A percentile compares a stretch with the other conserved stretches of the same genome.
Conservation (phyloP, 345 rosid species). For the Eucalyptus tenuipes region DNA sequence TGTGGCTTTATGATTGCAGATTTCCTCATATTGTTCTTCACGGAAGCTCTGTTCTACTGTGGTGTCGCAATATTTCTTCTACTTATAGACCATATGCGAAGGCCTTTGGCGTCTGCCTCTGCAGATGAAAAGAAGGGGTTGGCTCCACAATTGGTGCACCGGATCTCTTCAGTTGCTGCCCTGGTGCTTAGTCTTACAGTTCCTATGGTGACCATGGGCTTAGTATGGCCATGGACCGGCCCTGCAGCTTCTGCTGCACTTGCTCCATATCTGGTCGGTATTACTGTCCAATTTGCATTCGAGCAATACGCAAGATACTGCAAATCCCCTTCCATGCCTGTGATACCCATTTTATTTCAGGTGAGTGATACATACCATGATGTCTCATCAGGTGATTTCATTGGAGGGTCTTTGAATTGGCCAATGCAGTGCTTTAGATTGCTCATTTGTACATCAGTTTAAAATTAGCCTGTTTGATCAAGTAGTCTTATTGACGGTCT, state of each 20-base stretch:
- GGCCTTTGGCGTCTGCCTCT: constrained; percentile 15
- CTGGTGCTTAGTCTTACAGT: constrained; percentile 86
- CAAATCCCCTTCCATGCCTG: constrained; percentile 72
- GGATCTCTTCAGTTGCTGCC: constrained; percentile 76
- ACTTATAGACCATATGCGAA: constrained; percentile 52
- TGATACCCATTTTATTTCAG: constrained; percentile 78
- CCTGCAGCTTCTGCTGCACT: constrained; percentile 99
- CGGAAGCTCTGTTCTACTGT: constrained; percentile 92
- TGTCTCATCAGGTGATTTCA: not conserved
- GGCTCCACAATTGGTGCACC: constrained; percentile 49
- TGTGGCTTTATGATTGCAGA: constrained; percentile 31
- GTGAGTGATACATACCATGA: constrained; percentile 21
- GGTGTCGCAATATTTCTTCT: constrained; percentile 75
- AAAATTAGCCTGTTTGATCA: not conserved
- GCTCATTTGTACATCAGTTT: not conserved
- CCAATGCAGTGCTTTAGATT: not conserved
- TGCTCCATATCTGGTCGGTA: constrained; percentile 93
- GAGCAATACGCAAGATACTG: constrained; percentile 67
- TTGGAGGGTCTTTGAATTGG: not conserved
- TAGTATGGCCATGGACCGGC: constrained; percentile 99
- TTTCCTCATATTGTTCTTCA: constrained; percentile 93
- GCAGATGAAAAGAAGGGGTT: not conserved
- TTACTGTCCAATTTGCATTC: constrained; percentile 87
- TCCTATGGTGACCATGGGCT: constrained; percentile 98
- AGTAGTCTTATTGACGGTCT: not conserved